A percentile compares a stretch with the other conserved stretches of the same genome.
Conservation (phyloP, 2,329 filamentous ascomycete species). For the Emericellopsis cladophorae region DNA sequence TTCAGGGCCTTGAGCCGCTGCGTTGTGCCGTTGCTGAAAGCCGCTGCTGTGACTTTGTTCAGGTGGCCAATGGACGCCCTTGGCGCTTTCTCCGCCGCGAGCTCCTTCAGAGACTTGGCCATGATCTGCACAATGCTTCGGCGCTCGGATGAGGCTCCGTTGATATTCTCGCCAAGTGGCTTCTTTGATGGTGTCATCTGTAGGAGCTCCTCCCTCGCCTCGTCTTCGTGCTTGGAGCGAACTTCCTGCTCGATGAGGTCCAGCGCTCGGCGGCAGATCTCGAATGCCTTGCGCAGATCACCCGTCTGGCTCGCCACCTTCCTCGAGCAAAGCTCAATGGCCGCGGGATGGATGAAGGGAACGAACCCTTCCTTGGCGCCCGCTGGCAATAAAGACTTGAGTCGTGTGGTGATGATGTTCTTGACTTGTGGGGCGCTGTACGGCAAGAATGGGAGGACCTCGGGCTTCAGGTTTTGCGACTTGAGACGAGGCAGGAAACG, state of each 20-base stretch:
- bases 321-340: slow-evolving; percentile 85
- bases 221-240: slow-evolving; percentile 57
- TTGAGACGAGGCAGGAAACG: slow-evolving; percentile 90
- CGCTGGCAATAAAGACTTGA: slow-evolving; percentile 58
- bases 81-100: slow-evolving; percentile 71
- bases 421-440: slow-evolving; percentile 85
- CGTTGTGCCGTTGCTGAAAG: slow-evolving; percentile 78
- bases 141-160: slow-evolving; percentile 34
- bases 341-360: slow-evolving; percentile 86
- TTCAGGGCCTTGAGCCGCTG: slow-evolving; percentile 82
- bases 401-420: slow-evolving; percentile 70
- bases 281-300: slow-evolving; percentile 88
- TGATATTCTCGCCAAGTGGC: slow-evolving; percentile 70
- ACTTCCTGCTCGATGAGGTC: slow-evolving; percentile 84
- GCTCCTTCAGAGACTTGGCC: slow-evolving; percentile 39
- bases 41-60: slow-evolving; percentile 78
- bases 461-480: slow-evolving; percentile 80
- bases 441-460: slow-evolving; percentile 81
- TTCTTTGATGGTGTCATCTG: slow-evolving; percentile 59
- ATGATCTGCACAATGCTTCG: slow-evolving; percentile 34
- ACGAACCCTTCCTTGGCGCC: slow-evolving; percentile 45
- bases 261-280: slow-evolving; percentile 80
- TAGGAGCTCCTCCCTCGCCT: slow-evolving; percentile 39
- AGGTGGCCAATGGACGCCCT: slow-evolving; percentile 83
- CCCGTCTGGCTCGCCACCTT: slow-evolving; percentile 93